Evolutionary conservation across 208 protist species (phyloP), one percentile per base, ranked within the genome.

Genomic region (Leptomonas pyrrhocoris): DNA sequence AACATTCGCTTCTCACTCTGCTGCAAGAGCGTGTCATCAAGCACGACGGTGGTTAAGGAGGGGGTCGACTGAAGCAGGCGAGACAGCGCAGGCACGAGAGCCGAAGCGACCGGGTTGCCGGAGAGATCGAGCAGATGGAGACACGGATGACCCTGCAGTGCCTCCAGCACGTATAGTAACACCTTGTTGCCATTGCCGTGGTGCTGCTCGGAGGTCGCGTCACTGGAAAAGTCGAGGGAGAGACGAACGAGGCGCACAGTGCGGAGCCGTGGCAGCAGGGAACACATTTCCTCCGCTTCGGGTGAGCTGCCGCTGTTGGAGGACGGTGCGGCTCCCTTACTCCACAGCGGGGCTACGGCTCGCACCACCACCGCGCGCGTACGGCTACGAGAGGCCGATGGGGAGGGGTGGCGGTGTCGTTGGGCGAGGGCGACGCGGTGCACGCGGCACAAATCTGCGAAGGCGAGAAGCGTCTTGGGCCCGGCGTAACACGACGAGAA

Each of bases 51-150:
- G 2, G 69, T 68, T 15, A 92, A 63, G 13, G 73, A 77, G 0
- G 83, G 83, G 13, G 79, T 85, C 23, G 21, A n/a, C 51, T 79
- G 73, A 9, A 81, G 50, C 13, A 92, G 74, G 15, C 72, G 51
- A n/a, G 75, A 62, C 13, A 92, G 40, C 15, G 76, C 62, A 8
- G 81, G 74, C 55, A 84, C 54, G 5, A 88, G 71, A 21, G 62
- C 67, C n/a, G 85, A 62, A 1, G 79, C 81, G 31, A 92, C 57
- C 5, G 76, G 75, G 64, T 88, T 92, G 60, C 74, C 63, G 11
- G 77, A 83, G 34, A 92, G 34, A 57, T 89, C 86, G 34, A 92
- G 56, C 25, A 55, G 40, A 11, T 56, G 46, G 16, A 92, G 55
- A 0, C 54, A 56, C 7, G 82, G 82, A 68, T 84, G 82, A 2